Evolutionary conservation across 495 filamentous ascomycete genomes (phyloP), one percentile per base, ranked within the genome.

Genomic region (Haplographium delicatum): DNA sequence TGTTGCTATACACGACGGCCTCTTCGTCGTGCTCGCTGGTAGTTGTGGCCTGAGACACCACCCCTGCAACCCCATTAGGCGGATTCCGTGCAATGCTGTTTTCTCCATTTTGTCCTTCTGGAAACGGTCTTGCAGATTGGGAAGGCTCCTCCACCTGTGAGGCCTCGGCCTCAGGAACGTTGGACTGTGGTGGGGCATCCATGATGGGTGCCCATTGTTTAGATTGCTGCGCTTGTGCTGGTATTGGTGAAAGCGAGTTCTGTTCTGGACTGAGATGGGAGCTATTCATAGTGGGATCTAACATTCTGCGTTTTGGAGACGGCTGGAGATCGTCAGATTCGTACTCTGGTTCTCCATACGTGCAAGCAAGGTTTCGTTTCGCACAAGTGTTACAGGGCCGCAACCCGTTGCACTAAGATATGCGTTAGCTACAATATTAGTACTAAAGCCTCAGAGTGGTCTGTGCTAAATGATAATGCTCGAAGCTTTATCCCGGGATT

Each of bases 321-420:
- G 70, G 69, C 25, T 62, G 60, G 26, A 59, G 48, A 44, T 59
- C 51, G 33, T 66, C 63, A 25, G 53, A 46, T 33, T 45, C 60
- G n/a, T 57, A 24, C 8, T 50, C 39, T 15, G 43, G 1, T 6
- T 68, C 44, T n/a, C 67, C 67, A 60, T 77, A 80, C 27, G 66
- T 52, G 51, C 74, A 80, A 8, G 70, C 71, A 54, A 84, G 70
- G 53, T 68, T 70, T 51, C 81, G 72, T 61, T 78, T 79, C 19
- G 72, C 55, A 69, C 82, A 88, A 22, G 82, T 86, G 42, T 79
- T 79, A 60, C 85, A 89, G 22, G 82, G 84, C 47, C 77, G 77
- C 48, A 79, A 64, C 43, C 84, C 84, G 66, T 89, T 85, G 66
- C 85, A 88, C 76, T 82, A 20, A 9, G 8, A 31, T 22, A 27